Conservation (phyloP, 345 rosid species). For the Bretschneidera sinensis region DNA sequence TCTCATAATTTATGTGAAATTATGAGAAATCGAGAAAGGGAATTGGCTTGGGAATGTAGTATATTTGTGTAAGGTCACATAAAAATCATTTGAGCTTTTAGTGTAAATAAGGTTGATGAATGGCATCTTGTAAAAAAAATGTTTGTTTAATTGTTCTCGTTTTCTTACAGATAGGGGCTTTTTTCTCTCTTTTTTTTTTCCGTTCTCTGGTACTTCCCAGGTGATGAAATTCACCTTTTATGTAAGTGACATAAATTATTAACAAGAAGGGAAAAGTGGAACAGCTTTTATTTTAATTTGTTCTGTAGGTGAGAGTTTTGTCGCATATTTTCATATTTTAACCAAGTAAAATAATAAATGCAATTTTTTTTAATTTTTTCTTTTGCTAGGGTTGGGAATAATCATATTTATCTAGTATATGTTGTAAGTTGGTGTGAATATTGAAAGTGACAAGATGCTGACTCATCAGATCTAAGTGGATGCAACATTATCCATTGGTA, state of each 20-base stretch:
- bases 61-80: constrained; percentile 9
- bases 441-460: too few relatives aligned
- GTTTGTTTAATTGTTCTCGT: constrained; percentile 3
- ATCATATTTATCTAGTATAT: too few relatives aligned
- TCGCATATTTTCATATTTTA: not conserved
- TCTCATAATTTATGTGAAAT: constrained; percentile 3
- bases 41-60: constrained; percentile 1
- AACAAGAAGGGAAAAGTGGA: not conserved
- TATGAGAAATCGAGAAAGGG: not conserved
- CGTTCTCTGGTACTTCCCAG: not conserved
- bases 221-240: not conserved
- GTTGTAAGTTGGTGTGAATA: too few relatives aligned
- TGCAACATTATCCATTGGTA: too few relatives aligned
- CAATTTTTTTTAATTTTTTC: too few relatives aligned
- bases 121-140: not conserved
- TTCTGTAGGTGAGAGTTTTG: too few relatives aligned
- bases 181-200: not conserved
- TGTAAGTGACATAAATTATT: not conserved
- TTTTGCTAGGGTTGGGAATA: too few relatives aligned
- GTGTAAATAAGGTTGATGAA: constrained; percentile 17
- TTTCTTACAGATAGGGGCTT: not conserved
- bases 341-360: not conserved
- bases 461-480: too few relatives aligned
- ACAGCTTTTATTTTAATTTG: not conserved
- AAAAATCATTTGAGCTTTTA: constrained; percentile 7